Base-by-base conservation (phyloP, 1,284 basidiomycete genomes). In the Moesziomyces aphidis region DNA sequence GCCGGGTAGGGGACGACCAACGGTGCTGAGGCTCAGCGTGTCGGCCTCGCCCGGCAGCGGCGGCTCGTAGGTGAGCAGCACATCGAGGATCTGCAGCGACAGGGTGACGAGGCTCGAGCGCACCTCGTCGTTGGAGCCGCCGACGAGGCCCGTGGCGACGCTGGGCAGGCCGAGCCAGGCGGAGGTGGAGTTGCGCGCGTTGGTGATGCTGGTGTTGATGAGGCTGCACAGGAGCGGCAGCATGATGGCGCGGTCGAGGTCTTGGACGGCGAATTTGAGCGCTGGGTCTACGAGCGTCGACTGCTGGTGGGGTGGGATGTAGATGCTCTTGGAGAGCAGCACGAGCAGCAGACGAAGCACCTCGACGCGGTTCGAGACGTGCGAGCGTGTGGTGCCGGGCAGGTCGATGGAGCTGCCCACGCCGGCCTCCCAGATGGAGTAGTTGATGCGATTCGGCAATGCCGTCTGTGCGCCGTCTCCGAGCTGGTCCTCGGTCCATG, bases 361-460 rank as follows among this genome's bases (percentile, higher is more conserved):
- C 44, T 83, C 80, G 44, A 77, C 68, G 8, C 81, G 79, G 44
- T 79, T 73, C 1, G 76, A 65, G 13, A 76, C 56, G 48, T 83
- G 82, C 46, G 52, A 49, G 19, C 63, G 57, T 0, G 70, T 76
- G 3, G 76, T 78, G 22, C 64, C 66, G 6, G 60, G 50, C 2
- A 83, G 56, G 22, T 83, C 75, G 44, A 82, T 62, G 0, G 81
- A 78, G 54, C 73, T 74, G 2, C 83, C 83, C 8, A 84, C 79
- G 21, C 83, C 83, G 11, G 81, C 70, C 45, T 80, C 75, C 80
- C 81, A 84, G 61, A 84, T 84, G 6, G 76, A 64, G 50, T 76
- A 76, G 45, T 69, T 59, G 54, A 70, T 57, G 28, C 59, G 49
- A 13, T 34, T 15, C 2, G 66, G 53, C 4, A 26, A 17, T 19